Base-by-base conservation (phyloP, 345 rosid species). In the Corymbia maculata region DNA sequence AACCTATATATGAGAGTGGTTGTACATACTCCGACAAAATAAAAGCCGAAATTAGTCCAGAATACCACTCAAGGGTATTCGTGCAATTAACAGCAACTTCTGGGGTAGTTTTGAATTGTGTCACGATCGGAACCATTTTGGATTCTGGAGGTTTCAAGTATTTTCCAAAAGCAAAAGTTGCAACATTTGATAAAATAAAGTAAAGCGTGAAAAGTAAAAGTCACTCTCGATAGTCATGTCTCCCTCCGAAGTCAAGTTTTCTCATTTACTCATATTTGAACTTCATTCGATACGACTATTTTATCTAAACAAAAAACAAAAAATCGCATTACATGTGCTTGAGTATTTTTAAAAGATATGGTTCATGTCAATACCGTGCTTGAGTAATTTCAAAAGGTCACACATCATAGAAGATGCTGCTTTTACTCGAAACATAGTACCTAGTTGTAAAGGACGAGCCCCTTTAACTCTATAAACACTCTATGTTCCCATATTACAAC, bases 41-140 rank as follows among this genome's bases (percentile, higher is more conserved):
- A 53, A 9, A 53, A 53, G 59, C 0, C 26, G 59, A 53, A 11
- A 53, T 21, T 24, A 53, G 59, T 53, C 21, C 26, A n/a, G 59
- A 26, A 53, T 21, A 53, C 26, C 59, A 21, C 26, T 24, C 59
- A 21, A 53, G 19, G 59, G 59, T 11, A 53, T 53, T 53, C 26
- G 21, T 21, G 26, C 59, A 53, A 53, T 8, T 53, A 26, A 53
- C 26, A 53, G 11, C 59, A 53, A 21, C 19, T 53, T 21, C 21
- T 24, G 59, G 59, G 59, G 26, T 53, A 26, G 59, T 55, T 55
- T 55, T 55, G 22, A 28, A 55, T 3, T 22, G 61, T 55, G 12
- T 22, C 61, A 0, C 2, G 0, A 21, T 26, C 0, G 15, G 61
- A 55, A 22, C 28, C 61, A 55, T 55, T 55, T 55, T 0, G 0